Evolutionary conservation across 2,329 filamentous ascomycete species (phyloP).

Genomic region (Cercospora zeina): DNA sequence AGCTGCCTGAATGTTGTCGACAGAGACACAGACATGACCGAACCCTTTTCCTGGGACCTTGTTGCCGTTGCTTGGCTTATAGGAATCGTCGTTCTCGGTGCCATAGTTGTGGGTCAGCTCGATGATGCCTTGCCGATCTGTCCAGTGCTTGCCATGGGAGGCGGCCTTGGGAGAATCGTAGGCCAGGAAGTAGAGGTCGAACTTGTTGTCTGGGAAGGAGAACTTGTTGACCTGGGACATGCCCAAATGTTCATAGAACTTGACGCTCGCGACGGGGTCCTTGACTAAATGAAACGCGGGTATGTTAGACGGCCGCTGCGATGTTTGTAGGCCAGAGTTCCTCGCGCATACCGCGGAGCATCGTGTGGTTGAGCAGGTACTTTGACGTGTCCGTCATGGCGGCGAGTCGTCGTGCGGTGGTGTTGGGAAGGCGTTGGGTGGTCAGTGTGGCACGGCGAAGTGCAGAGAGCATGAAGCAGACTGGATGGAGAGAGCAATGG

Average conservation of each 20-base stretch:
- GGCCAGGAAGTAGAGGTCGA: constrained; percentile 92
- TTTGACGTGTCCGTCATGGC: constrained; percentile 61
- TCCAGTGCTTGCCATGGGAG: constrained; percentile 72
- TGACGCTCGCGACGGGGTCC: constrained; percentile 69
- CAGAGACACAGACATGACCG: constrained; percentile 77
- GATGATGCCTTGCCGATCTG: constrained; percentile 73
- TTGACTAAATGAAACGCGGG: constrained; percentile 65
- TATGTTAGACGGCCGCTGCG: constrained; percentile 60
- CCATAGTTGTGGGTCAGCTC: constrained; percentile 86
- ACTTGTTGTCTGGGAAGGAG: constrained; percentile 81
- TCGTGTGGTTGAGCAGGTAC: constrained; percentile 66
- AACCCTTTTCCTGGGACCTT: constrained; percentile 79
- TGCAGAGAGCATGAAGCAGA: constrained; percentile 17
- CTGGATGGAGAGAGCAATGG: background rate
- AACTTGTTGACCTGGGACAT: constrained; percentile 81
- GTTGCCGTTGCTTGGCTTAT: constrained; percentile 84
- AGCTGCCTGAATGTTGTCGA: constrained; percentile 74
- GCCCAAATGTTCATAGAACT: constrained; percentile 92
- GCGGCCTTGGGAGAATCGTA: constrained; percentile 76
- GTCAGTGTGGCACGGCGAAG: constrained; percentile 20
- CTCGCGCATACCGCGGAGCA: constrained; percentile 30
- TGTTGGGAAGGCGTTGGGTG: constrained; percentile 11
- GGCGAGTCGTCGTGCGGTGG: constrained; percentile 37
- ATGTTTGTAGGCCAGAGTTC: background rate
- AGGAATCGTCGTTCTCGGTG: constrained; percentile 80